Conservation (phyloP, 73 alveolate species). For the Symbiodinium pilosum region DNA sequence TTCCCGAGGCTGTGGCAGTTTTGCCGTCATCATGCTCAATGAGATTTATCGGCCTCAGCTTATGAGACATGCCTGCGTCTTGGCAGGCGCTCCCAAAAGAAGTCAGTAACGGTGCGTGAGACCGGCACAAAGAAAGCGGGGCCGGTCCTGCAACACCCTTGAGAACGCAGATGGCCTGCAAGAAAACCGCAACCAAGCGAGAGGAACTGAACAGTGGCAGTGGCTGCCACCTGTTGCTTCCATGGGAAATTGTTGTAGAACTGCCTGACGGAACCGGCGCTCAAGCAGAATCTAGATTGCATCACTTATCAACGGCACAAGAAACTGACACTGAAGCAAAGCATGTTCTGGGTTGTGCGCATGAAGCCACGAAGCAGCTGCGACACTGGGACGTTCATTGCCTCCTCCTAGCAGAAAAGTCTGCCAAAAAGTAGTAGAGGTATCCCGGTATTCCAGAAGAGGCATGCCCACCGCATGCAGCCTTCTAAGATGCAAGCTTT, state of each 20-base stretch:
- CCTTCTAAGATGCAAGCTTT: no score
- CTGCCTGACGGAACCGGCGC: constrained; percentile 18
- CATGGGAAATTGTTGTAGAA: constrained; percentile 56
- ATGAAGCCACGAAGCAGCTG: constrained; percentile 22
- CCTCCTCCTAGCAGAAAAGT: constrained; percentile 20
- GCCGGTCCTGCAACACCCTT: constrained; percentile 31
- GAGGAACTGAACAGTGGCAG: neutral
- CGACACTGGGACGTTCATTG: neutral
- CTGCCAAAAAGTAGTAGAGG: no score
- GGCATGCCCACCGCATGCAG: no score
- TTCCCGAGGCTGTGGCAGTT: neutral
- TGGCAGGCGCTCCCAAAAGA: no score
- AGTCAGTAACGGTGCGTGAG: neutral
- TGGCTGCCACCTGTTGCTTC: constrained; percentile 39
- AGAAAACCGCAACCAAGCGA: neutral
- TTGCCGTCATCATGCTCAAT: constrained; percentile 71
- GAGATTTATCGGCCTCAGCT: constrained; percentile 69
- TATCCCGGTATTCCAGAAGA: no score
- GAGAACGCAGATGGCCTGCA: constrained; percentile 45
- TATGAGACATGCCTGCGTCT: neutral
- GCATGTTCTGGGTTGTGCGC: no score
- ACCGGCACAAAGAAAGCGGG: constrained; percentile 33
- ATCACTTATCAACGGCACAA: no score
- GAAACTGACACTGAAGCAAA: no score
- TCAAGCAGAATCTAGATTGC: no score